Percentiles rank a stretch among this genome's conserved stretches.
phyloP scores from a whole-genome alignment of 805 yeast genomes.

The Sugiyamaella mastotermitis region DNA sequence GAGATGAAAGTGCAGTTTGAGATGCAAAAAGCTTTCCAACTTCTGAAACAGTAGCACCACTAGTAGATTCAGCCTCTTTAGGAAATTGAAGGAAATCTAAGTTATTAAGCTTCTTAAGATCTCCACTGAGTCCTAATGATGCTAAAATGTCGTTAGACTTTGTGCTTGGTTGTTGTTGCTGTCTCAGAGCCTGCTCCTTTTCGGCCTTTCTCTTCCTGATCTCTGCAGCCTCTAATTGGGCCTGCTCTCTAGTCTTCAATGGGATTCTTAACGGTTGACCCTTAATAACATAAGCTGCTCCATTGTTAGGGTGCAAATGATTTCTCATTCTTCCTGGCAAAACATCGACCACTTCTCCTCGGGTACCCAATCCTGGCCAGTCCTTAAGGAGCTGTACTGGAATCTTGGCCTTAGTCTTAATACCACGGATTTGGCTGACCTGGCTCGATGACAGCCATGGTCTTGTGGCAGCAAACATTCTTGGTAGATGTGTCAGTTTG shows the following conservation, averaged over 20 bases:
- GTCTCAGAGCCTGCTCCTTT: conserved; percentile 1
- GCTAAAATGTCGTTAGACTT: conserved; percentile 2
- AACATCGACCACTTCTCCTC: conserved; percentile 71
- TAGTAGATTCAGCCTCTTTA: background rate
- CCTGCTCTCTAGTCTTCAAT: conserved; percentile 7
- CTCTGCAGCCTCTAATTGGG: background rate
- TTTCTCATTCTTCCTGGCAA: conserved; percentile 81
- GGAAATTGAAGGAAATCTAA: conserved; percentile 8
- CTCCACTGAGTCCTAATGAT: conserved; percentile 1
- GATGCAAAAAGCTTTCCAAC: conserved; percentile 4
- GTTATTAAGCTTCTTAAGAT: background rate
- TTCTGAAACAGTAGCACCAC: background rate
- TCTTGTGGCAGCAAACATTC: no score
- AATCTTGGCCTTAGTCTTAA: conserved; percentile 25
- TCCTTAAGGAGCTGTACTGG: conserved; percentile 72
- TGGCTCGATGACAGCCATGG: no score
- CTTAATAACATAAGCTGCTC: conserved; percentile 62
- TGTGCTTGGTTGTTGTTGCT: background rate
- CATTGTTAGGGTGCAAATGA: conserved; percentile 59
- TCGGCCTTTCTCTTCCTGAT: no score
- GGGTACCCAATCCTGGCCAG: conserved; percentile 54
- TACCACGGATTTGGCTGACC: conserved; percentile 1
- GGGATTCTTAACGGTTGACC: conserved; percentile 26
- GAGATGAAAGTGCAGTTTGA: conserved; percentile 11
- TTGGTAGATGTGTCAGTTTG: no score